Percentiles rank a stretch among this genome's conserved stretches.
Conservation (phyloP, 345 rosid genomes). For the Carallia brachiata region DNA sequence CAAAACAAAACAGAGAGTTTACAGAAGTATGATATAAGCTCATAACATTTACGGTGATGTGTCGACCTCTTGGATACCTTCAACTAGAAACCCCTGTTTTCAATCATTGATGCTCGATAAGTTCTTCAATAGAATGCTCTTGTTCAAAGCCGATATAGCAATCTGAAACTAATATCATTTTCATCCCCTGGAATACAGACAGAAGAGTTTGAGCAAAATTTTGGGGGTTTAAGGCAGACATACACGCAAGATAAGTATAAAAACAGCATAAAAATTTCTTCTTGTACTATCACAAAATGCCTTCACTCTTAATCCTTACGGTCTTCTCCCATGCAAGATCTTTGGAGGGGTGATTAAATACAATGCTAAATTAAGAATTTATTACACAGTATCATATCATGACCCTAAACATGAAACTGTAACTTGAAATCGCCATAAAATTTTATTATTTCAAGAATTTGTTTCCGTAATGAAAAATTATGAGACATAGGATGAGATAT, state of each 20-base stretch:
- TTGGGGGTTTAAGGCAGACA: not conserved
- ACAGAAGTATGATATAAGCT: too few species aligned
- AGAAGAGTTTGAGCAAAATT: not conserved
- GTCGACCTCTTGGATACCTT: not conserved
- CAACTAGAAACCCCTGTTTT: conserved; percentile 6
- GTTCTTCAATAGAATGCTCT: conserved; percentile 64
- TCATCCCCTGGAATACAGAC: conserved; percentile 55
- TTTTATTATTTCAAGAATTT: not conserved
- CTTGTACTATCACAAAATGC: too few species aligned
- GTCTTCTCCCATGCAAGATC: too few species aligned
- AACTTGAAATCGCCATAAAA: not conserved
- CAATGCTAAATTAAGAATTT: too few species aligned
- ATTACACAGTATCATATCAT: too few species aligned
- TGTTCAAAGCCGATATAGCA: conserved; percentile 88
- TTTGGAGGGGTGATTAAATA: too few species aligned
- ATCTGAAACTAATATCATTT: conserved; percentile 76
- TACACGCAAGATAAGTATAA: not conserved
- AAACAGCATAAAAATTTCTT: too few species aligned
- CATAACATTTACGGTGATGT: too few species aligned
- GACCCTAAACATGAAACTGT: not conserved
- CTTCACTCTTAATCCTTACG: too few species aligned
- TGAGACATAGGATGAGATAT: not conserved
- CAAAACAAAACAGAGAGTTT: too few species aligned
- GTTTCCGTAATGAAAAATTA: not conserved
- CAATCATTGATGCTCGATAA: conserved; percentile 27